Evolutionary conservation across 306 rosid species (phyloP).

Genomic region (Castanea mollissima): DNA sequence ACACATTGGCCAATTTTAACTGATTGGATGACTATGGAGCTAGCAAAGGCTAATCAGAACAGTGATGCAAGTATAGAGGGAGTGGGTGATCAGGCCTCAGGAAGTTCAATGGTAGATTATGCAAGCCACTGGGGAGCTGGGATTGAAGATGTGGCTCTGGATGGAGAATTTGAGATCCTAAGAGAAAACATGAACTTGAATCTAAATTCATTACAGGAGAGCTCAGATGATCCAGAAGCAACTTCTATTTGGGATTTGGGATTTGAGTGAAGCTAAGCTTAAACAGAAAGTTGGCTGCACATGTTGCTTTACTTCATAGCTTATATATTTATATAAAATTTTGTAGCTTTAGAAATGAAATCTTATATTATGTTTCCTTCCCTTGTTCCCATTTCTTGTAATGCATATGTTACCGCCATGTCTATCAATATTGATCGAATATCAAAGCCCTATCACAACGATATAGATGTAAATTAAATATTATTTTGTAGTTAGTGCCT

Average conservation of each 20-base stretch:
- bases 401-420: not conserved
- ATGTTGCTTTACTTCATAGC: not conserved
- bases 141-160: conserved; percentile 18
- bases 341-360: not conserved
- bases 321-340: too few species aligned
- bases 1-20: conserved; percentile 16
- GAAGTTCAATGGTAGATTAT: conserved; percentile 16
- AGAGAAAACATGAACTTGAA: conserved; percentile 15
- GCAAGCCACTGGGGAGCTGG: conserved; percentile 31
- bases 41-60: conserved; percentile 15
- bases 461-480: too few species aligned
- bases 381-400: not conserved
- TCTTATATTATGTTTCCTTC: not conserved
- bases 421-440: not conserved
- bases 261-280: conserved; percentile 19
- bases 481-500: too few species aligned
- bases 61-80: not conserved
- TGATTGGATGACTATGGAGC: conserved; percentile 49
- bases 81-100: not conserved
- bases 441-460: too few species aligned
- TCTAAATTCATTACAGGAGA: conserved; percentile 12
- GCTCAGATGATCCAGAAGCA: conserved; percentile 17
- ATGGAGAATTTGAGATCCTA: conserved; percentile 22
- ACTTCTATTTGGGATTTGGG: conserved; percentile 61
- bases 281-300: not conserved